phyloP scores from a whole-genome alignment of 352 stramenopile species.

The Pythium biforme region DNA sequence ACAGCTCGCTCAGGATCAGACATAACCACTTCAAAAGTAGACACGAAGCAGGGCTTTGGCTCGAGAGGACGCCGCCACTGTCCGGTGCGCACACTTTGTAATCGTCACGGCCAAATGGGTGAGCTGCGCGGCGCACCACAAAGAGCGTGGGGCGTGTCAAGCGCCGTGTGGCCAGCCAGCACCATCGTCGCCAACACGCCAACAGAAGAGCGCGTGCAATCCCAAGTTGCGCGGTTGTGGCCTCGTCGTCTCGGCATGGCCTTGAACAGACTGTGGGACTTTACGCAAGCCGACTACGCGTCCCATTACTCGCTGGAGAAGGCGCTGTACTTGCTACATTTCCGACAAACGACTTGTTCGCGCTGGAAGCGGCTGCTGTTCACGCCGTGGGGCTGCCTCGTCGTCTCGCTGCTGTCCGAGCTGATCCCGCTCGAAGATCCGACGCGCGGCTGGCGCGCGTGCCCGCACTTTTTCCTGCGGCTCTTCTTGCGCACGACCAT shows the following conservation, averaged over 20 bases:
- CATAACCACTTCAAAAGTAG: no score
- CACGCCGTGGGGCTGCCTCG: background rate
- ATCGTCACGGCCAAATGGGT: background rate
- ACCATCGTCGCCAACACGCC: background rate
- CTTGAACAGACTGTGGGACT: background rate
- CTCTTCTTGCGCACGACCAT: slow-evolving; percentile 28
- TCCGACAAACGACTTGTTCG: background rate
- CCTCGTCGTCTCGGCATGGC: background rate
- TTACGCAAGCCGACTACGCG: slow-evolving; percentile 8
- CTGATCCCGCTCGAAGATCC: slow-evolving; percentile 14
- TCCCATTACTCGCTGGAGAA: slow-evolving; percentile 11
- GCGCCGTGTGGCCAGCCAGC: background rate
- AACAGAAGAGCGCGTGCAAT: background rate
- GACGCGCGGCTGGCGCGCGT: slow-evolving; percentile 4
- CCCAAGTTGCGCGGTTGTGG: background rate
- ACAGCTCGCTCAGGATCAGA: no score
- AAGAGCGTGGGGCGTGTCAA: background rate
- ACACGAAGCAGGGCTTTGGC: no score
- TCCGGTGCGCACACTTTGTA: no score
- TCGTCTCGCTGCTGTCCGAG: slow-evolving; percentile 6
- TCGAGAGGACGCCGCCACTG: no score
- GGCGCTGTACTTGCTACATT: slow-evolving; percentile 4
- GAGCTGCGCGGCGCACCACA: no score
- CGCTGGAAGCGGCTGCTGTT: background rate
- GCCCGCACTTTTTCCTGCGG: slow-evolving; percentile 28